A percentile compares a stretch with the other conserved stretches of the same genome.
Conservation (phyloP, 768 basidiomycete species). For the Boletus rubroflammeus region DNA sequence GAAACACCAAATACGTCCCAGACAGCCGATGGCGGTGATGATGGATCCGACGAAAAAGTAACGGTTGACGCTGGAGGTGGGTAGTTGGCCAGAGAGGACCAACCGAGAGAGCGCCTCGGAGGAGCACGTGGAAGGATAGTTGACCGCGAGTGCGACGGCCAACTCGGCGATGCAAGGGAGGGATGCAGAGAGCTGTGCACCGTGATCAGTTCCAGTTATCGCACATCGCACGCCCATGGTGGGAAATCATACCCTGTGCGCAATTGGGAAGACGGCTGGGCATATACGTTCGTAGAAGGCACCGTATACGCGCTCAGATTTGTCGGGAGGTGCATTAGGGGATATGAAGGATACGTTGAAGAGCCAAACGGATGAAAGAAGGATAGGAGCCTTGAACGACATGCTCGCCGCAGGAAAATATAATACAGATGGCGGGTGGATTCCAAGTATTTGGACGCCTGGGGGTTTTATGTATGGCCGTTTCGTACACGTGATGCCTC, state of each 20-base stretch:
- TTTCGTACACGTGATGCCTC: constrained; percentile 17
- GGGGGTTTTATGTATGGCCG: constrained; percentile 9
- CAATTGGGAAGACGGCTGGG: constrained; percentile 19
- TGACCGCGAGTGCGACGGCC: constrained; percentile 17
- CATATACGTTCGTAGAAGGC: constrained; percentile 24
- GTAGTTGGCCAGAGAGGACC: constrained; percentile 17
- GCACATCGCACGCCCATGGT: not conserved
- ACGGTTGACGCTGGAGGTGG: constrained; percentile 18
- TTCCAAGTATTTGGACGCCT: not conserved
- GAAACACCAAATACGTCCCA: constrained; percentile 38
- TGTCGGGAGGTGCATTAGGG: constrained; percentile 17
- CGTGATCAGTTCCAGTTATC: constrained; percentile 2
- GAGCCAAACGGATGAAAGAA: constrained; percentile 25
- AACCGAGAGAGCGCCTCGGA: constrained; percentile 20
- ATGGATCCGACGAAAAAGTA: constrained; percentile 31
- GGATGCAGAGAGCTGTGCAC: constrained; percentile 23
- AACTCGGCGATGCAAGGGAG: constrained; percentile 29
- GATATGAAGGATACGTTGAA: constrained; percentile 27
- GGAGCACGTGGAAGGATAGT: constrained; percentile 17
- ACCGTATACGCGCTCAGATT: constrained; percentile 17
- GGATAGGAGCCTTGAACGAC: constrained; percentile 21
- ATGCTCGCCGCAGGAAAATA: constrained; percentile 7
- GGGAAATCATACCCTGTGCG: constrained; percentile 21
- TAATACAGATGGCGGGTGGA: not conserved
- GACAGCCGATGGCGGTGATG: constrained; percentile 26